phyloP scores from a whole-genome alignment of 1,284 basidiomycete genomes.

The Apiotrichum montevideense region DNA sequence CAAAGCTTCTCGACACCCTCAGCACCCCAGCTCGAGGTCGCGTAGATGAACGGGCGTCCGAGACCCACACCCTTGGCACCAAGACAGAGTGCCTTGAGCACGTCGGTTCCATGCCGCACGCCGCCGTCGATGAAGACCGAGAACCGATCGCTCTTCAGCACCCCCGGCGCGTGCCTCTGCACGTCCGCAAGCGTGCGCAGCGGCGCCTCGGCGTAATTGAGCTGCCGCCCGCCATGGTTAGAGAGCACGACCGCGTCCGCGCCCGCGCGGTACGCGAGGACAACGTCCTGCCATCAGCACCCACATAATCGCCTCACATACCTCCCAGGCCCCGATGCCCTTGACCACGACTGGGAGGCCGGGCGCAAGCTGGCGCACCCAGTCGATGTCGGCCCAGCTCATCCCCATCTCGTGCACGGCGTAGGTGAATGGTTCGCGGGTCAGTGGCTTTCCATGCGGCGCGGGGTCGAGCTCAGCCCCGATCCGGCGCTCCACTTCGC shows the following conservation, averaged over 20 bases:
- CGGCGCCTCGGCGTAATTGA: constrained; percentile 54
- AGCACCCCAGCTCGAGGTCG: constrained; percentile 77
- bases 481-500: constrained; percentile 15
- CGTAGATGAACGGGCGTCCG: constrained; percentile 78
- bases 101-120: constrained; percentile 74
- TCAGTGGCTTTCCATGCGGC: constrained; percentile 12
- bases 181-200: constrained; percentile 67
- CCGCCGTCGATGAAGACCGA: constrained; percentile 83
- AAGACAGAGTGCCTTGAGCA: constrained; percentile 80
- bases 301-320: not conserved
- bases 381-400: constrained; percentile 48
- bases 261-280: constrained; percentile 45
- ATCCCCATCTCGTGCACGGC: constrained; percentile 6
- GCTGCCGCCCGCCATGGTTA: constrained; percentile 47
- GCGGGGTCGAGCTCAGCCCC: constrained; percentile 13
- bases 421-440: constrained; percentile 3
- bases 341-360: constrained; percentile 50
- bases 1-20: constrained; percentile 67
- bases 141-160: constrained; percentile 55
- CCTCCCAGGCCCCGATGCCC: constrained; percentile 48
- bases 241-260: constrained; percentile 48
- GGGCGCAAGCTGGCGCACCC: constrained; percentile 46
- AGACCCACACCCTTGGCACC: constrained; percentile 82
- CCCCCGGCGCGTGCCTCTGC: constrained; percentile 62
- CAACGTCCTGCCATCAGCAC: constrained; percentile 33